A percentile compares a stretch with the other conserved stretches of the same genome.
phyloP scores from a whole-genome alignment of 2,329 filamentous ascomycete genomes.

The Sporothrix euskadiensis region DNA sequence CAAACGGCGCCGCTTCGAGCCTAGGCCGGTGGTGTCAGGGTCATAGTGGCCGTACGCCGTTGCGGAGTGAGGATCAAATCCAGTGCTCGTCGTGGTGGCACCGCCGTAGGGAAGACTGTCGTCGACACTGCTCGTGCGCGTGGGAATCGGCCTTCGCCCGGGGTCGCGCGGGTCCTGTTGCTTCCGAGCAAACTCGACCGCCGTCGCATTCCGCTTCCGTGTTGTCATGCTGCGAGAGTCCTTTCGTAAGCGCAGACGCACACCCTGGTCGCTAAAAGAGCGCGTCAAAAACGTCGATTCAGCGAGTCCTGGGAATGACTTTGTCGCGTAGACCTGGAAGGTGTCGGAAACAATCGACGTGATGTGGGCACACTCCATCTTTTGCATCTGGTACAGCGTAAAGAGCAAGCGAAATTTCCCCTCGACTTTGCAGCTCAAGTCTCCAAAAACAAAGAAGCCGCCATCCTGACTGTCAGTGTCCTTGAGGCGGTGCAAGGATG shows the following conservation, averaged over 20 bases:
- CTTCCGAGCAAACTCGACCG: slow-evolving; percentile 35
- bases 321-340: slow-evolving; percentile 66
- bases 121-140: slow-evolving; percentile 18
- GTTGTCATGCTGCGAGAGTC: slow-evolving; percentile 65
- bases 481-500: slow-evolving; percentile 79
- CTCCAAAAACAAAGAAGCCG: slow-evolving; percentile 88
- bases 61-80: slow-evolving; percentile 21
- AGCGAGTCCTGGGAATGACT: slow-evolving; percentile 63
- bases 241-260: slow-evolving; percentile 78
- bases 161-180: slow-evolving; percentile 27
- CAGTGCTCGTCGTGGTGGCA: slow-evolving; percentile 20
- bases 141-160: slow-evolving; percentile 11
- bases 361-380: slow-evolving; percentile 42
- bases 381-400: slow-evolving; percentile 70
- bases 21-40: neutral
- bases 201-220: slow-evolving; percentile 47
- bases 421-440: slow-evolving; percentile 75
- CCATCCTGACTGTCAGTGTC: slow-evolving; percentile 75
- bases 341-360: slow-evolving; percentile 58
- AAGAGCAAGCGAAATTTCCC: slow-evolving; percentile 75
- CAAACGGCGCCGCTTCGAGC: slow-evolving; percentile 30
- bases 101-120: slow-evolving; percentile 23
- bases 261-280: slow-evolving; percentile 83
- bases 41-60: slow-evolving; percentile 27
- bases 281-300: slow-evolving; percentile 74